A percentile compares a stretch with the other conserved stretches of the same genome.
phyloP scores from a whole-genome alignment of 768 basidiomycete genomes.

The Leccinellum luteum region DNA sequence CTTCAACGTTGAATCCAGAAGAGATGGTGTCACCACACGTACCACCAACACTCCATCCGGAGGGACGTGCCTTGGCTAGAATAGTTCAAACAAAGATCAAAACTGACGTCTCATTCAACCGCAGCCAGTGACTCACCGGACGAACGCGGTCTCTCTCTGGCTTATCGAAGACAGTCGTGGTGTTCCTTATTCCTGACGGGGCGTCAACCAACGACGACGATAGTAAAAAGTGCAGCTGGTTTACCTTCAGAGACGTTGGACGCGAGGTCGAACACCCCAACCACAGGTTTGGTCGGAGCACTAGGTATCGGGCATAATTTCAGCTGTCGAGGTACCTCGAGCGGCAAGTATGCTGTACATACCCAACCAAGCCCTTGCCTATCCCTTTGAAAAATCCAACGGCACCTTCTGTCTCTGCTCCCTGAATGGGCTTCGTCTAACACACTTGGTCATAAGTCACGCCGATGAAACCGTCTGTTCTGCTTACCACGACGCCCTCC shows the following conservation, averaged over 20 bases:
- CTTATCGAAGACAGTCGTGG: constrained; percentile 96
- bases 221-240: background rate
- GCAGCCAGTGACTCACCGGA: constrained; percentile 51
- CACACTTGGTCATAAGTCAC: constrained; percentile 4
- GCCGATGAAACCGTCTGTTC: constrained; percentile 5
- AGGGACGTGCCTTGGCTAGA: constrained; percentile 79
- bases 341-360: constrained; percentile 7
- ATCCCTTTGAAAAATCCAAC: constrained; percentile 97
- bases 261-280: constrained; percentile 94
- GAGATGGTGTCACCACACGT: constrained; percentile 27
- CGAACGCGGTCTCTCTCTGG: constrained; percentile 85
- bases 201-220: constrained; percentile 5
- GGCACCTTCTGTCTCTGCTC: constrained; percentile 92
- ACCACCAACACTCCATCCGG: constrained; percentile 87
- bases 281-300: constrained; percentile 92
- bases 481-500: constrained; percentile 85
- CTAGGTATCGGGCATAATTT: constrained; percentile 36
- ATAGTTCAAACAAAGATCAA: background rate
- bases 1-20: background rate
- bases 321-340: background rate
- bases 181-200: constrained; percentile 87
- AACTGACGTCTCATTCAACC: background rate
- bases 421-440: constrained; percentile 95
- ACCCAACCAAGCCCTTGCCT: constrained; percentile 96
- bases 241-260: constrained; percentile 93